Evolutionary conservation across 306 rosid genomes (phyloP).

Genomic region (Ceratonia siliqua): DNA sequence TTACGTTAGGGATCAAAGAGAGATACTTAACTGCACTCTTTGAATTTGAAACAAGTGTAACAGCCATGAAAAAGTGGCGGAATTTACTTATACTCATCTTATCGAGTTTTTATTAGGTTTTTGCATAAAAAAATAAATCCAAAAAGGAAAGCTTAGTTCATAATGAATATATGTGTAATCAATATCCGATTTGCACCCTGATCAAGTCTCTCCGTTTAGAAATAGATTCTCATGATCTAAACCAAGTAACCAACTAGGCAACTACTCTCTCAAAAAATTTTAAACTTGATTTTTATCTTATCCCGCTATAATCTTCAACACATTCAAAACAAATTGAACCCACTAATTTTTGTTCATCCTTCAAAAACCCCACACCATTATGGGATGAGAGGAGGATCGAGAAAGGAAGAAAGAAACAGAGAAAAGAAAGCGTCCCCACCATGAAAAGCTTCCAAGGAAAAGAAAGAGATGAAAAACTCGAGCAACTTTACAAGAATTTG

Average conservation of each 20-base stretch:
- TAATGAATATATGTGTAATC: not conserved
- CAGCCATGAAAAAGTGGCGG: no score
- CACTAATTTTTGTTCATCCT: not conserved
- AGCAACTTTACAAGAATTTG: conserved; percentile 36
- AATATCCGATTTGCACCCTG: not conserved
- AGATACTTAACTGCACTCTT: no score
- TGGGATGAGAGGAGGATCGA: not conserved
- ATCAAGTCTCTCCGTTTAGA: no score
- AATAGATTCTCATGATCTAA: conserved; percentile 1
- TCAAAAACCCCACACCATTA: conserved; percentile 17
- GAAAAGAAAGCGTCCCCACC: conserved; percentile 38
- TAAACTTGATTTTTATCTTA: conserved; percentile 30
- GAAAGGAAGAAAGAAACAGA: not conserved
- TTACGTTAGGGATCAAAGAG: no score
- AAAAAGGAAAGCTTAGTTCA: not conserved
- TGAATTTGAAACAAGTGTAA: no score
- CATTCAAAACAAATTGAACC: conserved; percentile 27
- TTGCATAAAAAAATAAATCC: no score
- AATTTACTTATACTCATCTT: no score
- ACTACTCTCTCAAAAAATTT: not conserved
- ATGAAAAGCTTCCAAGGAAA: conserved; percentile 35
- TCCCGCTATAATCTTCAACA: conserved; percentile 31
- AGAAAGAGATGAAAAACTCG: conserved; percentile 34
- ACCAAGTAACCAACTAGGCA: conserved; percentile 23
- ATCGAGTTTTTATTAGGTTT: no score